phyloP scores from a whole-genome alignment of 2,329 filamentous ascomycete species.

The Endoconidiophora laricicola region DNA sequence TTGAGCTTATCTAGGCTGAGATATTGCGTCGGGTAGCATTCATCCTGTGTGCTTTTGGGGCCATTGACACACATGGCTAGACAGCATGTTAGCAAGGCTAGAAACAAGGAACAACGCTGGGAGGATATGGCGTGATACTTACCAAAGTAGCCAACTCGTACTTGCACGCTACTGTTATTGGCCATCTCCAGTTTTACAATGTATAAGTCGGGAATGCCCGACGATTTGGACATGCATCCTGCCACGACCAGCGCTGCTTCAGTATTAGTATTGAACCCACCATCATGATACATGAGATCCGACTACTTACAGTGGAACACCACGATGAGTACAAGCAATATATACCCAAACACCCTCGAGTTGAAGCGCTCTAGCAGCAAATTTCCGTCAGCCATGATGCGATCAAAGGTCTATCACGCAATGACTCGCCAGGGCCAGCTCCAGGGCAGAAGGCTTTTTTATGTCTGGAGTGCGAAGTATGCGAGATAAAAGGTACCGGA shows the following conservation, averaged over 20 bases:
- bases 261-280: background rate
- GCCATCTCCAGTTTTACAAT: slow-evolving; percentile 9
- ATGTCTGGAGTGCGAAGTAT: background rate
- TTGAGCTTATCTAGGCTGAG: slow-evolving; percentile 10
- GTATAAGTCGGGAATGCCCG: slow-evolving; percentile 10
- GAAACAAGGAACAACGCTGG: background rate
- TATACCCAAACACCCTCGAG: slow-evolving; percentile 12
- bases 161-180: slow-evolving; percentile 5
- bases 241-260: slow-evolving; percentile 8
- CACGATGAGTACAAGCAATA: slow-evolving; percentile 11
- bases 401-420: background rate
- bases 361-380: slow-evolving; percentile 11
- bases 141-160: slow-evolving; percentile 12
- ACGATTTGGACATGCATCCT: slow-evolving; percentile 13
- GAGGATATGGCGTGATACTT: background rate
- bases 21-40: slow-evolving; percentile 11
- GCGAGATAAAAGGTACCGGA: background rate
- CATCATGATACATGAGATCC: background rate
- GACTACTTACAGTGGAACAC: slow-evolving; percentile 11
- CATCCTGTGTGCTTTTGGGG: slow-evolving; percentile 5
- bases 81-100: background rate
- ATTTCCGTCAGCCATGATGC: slow-evolving; percentile 7
- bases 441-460: background rate
- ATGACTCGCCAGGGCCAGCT: background rate
- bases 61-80: slow-evolving; percentile 12